These are phyloP conservation scores for Coemansia sp. DNA, from an alignment of 192 early-diverging fungal genomes.

Conservation along the genomic window DNA sequence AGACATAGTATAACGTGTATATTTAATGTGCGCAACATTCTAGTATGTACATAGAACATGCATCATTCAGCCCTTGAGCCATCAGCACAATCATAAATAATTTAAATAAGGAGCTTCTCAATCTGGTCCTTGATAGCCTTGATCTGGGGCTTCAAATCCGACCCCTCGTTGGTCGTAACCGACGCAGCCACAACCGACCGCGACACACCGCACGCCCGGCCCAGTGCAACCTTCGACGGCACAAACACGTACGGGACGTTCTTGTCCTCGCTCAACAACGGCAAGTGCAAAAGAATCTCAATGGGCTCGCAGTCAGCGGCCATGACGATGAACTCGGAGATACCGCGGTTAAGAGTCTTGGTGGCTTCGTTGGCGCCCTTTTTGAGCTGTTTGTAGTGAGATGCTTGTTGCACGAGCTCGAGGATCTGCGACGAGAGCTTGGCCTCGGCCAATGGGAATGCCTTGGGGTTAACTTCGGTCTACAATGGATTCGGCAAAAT, in stretches of 20 bases:
- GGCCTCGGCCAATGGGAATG: slow-evolving; percentile 91
- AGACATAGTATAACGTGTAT: background rate
- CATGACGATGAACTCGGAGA: slow-evolving; percentile 98
- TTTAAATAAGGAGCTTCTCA: slow-evolving; percentile 70
- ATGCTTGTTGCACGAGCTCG: slow-evolving; percentile 97
- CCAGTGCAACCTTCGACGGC: slow-evolving; percentile 92
- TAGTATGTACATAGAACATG: slow-evolving; percentile 1
- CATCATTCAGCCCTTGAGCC: slow-evolving; percentile 1
- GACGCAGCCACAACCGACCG: slow-evolving; percentile 89
- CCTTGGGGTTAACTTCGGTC: slow-evolving; percentile 55
- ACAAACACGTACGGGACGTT: slow-evolving; percentile 99
- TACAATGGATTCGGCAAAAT: background rate
- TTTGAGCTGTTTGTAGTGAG: slow-evolving; percentile 99
- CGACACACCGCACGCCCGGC: slow-evolving; percentile 96
- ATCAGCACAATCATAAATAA: slow-evolving; percentile 3
- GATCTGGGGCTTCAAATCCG: slow-evolving; percentile 93
- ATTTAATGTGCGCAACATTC: slow-evolving; percentile 5
- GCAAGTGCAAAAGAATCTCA: slow-evolving; percentile 96
- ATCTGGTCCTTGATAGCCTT: slow-evolving; percentile 86
- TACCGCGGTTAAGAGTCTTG: slow-evolving; percentile 99
- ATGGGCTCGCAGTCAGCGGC: slow-evolving; percentile 97
- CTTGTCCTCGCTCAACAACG: slow-evolving; percentile 99
- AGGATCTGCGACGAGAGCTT: slow-evolving; percentile 88
- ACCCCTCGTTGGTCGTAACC: slow-evolving; percentile 97
- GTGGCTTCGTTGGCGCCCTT: slow-evolving; percentile 99